Percentiles rank a stretch among this genome's conserved stretches.
These are phyloP conservation scores for Penicillium subrubescens DNA, from an alignment of 495 filamentous ascomycete genomes.

Conservation along the genomic window DNA sequence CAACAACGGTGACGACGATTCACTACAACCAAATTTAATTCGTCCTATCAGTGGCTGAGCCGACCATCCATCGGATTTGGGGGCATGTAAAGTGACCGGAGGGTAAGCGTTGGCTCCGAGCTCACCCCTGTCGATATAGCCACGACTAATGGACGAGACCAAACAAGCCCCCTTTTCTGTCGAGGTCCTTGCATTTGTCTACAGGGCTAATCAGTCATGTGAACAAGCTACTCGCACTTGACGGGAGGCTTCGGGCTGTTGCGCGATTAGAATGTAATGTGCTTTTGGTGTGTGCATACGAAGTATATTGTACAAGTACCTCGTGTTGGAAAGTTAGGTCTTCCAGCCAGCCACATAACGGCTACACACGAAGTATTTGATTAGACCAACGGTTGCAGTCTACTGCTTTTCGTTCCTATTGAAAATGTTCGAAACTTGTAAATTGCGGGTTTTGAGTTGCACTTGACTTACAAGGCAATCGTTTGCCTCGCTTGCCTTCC, in stretches of 20 bases:
- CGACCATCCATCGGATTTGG: neutral
- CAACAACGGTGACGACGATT: neutral
- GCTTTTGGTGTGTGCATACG: neutral
- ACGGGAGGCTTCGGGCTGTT: neutral
- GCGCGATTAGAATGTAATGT: neutral
- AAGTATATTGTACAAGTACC: neutral
- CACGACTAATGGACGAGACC: neutral
- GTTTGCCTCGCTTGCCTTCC: neutral
- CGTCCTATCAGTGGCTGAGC: neutral
- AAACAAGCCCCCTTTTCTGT: neutral
- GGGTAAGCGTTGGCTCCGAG: slow-evolving; percentile 5
- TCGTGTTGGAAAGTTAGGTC: neutral
- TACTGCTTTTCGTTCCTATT: neutral
- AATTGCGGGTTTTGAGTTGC: neutral
- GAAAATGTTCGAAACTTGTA: neutral
- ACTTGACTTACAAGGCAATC: neutral
- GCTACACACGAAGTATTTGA: neutral
- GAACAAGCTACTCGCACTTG: neutral
- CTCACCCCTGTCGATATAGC: neutral
- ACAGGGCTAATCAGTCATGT: slow-evolving; percentile 6
- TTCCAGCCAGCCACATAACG: neutral
- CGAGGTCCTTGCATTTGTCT: neutral
- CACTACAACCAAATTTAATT: neutral
- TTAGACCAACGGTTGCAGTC: neutral
- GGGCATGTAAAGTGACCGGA: neutral